Evolutionary conservation across 495 filamentous ascomycete genomes (phyloP), one percentile per base, ranked within the genome.

Genomic region (Podospora didyma): DNA sequence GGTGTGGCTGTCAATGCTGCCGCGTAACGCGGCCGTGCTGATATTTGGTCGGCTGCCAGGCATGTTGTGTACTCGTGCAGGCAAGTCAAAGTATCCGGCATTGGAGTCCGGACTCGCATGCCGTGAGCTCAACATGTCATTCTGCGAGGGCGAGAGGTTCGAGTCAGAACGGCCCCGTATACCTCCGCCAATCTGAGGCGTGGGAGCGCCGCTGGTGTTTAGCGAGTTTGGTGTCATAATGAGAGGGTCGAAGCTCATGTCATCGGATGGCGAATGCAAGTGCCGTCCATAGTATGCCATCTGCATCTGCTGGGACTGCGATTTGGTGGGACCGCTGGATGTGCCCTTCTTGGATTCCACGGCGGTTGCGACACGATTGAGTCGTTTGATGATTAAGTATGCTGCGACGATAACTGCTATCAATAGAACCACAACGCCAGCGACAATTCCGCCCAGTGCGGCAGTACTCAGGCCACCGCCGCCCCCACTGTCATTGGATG

Each of bases 381-480:
- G 68, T 1, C 69, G 69, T 7, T 69, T 63, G 48, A 77, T 60
- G 49, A 79, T 66, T 21, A 79, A 46, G 54, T 53, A 67, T 0
- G 74, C 66, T 16, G 70, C 69, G 12, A 54, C 53, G 19, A 78
- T 14, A 14, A 78, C 67, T 35, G 69, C 56, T 9, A 74, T n/a
- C 0, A 78, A 53, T 0, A 78, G 37, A 7, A 61, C 65, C n/a
- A 76, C 61, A 5, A 65, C 73, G 11, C 73, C 76, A 37, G 66
- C 69, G n/a, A 77, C 63, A 51, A 79, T 78, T 7, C 76, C 76
- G 2, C 72, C 76, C 0, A 79, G 53, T 10, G 71, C 67, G 0
- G 60, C 60, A 1, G 49, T 47, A 12, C 67, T 71, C 34, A 79
- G 71, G 5, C 66, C 66, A 7, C 53, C 51, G n/a, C 50, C 47